Conservation (phyloP, 306 rosid genomes). For the Chamaecrista fasciculata region DNA sequence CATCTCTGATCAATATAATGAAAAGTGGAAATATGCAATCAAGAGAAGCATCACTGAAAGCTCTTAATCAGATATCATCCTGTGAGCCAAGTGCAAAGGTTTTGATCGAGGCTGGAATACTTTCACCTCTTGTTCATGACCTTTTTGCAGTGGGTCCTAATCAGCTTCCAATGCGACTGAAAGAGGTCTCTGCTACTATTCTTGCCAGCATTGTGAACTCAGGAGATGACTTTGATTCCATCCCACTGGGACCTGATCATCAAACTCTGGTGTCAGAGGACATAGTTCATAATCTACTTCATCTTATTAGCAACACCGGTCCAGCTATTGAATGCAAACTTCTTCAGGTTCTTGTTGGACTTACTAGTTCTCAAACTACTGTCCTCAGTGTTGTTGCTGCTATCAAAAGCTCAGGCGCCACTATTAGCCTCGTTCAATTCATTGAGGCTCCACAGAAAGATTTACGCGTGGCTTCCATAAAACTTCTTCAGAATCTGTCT, state of each 20-base stretch:
- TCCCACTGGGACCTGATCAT: constrained; percentile 72
- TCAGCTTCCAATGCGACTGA: constrained; percentile 78
- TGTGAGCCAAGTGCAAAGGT: constrained; percentile 86
- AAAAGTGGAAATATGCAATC: constrained; percentile 71
- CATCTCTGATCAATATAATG: constrained; percentile 80
- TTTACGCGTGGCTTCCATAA: constrained; percentile 80
- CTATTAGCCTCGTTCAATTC: constrained; percentile 88
- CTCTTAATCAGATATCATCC: constrained; percentile 89
- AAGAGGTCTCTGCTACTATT: constrained; percentile 93
- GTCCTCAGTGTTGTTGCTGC: constrained; percentile 75
- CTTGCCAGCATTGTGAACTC: constrained; percentile 88
- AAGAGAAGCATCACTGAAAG: constrained; percentile 93
- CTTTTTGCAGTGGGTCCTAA: constrained; percentile 83
- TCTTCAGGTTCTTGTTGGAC: constrained; percentile 97
- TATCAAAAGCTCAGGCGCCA: constrained; percentile 96
- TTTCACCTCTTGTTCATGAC: constrained; percentile 90
- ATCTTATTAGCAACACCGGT: constrained; percentile 96
- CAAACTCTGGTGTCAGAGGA: constrained; percentile 97
- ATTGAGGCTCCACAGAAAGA: constrained; percentile 94
- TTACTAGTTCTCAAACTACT: constrained; percentile 63
- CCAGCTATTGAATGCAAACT: constrained; percentile 97
- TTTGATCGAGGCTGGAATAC: constrained; percentile 90
- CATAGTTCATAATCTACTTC: constrained; percentile 80
- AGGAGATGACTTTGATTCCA: constrained; percentile 75
- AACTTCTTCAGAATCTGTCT: constrained; percentile 78